Evolutionary conservation across 106 monocot genomes (phyloP), one percentile per base, ranked within the genome.

Genomic region (Dioscorea alata): DNA sequence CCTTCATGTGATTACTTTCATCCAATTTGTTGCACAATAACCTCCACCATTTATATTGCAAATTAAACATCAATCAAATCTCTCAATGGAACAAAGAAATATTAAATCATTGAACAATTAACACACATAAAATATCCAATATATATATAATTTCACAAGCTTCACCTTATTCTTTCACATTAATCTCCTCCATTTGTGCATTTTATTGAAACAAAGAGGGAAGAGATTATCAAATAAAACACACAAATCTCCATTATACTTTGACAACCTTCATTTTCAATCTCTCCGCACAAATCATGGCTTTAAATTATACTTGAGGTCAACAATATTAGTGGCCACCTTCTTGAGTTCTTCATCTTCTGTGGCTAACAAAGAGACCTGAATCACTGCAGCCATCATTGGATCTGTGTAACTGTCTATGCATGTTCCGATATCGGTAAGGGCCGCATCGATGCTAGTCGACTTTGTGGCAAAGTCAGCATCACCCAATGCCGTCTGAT

Each of bases 381-480:
- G 49, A 13, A 19, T 5, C 22, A 49, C 23, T 22, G 49, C 66
- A 19, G 23, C 19, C 18, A 21, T 1, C 22, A 49, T 23, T 22
- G 42, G 42, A 42, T 66, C 66, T 5, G 14, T 24, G 66, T 21
- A 66, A 23, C 48, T 24, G 15, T 66, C 66, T 6, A 17, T 50
- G 50, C 66, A 66, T 13, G 66, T 50, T 12, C 23, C 22, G 50
- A 50, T n/a, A 50, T 66, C 48, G n/a, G 66, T 49, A 0, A 42
- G 13, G 50, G 21, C 34, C 8, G 66, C 42, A 23, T 66, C 66
- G 21, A 66, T 17, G 65, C 49, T 23, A 23, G 42, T 66, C 66
- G 23, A 24, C 9, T n/a, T 50, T 13, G 49, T 50, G 23, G 10
- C 4, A 4, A 12, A 50, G 49, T 66, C 66, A 9, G 12, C 20